A percentile compares a stretch with the other conserved stretches of the same genome.
Conservation (phyloP, 2,329 filamentous ascomycete species). For the Aspergillus vadensis region DNA sequence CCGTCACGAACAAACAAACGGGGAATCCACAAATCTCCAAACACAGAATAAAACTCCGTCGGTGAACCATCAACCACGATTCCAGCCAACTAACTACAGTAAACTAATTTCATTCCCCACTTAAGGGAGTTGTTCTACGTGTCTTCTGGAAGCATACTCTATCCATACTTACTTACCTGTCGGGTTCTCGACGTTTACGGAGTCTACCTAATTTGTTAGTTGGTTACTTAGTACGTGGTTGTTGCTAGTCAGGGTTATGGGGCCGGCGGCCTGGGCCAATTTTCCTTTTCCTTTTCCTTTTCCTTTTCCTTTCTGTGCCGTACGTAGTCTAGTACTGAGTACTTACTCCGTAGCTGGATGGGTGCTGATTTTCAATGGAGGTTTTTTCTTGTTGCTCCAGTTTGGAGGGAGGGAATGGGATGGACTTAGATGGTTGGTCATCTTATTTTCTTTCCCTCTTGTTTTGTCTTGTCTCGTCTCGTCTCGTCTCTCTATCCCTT, state of each 20-base stretch:
- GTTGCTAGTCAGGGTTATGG: constrained; percentile 8
- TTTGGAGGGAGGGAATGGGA: too few species aligned
- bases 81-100: neutral
- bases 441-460: too few species aligned
- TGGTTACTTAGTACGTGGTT: too few species aligned
- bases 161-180: constrained; percentile 1
- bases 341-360: neutral
- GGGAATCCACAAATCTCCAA: neutral
- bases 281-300: too few species aligned
- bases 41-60: constrained; percentile 5
- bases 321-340: neutral
- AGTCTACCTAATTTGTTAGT: neutral
- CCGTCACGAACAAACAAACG: neutral
- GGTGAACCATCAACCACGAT: neutral
- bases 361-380: neutral
- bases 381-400: too few species aligned
- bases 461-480: too few species aligned
- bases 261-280: neutral
- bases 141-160: constrained; percentile 26
- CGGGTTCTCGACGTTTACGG: neutral
- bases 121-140: constrained; percentile 17
- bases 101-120: neutral
- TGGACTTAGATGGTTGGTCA: too few species aligned
- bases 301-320: constrained; percentile 6
- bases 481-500: too few species aligned